Evolutionary conservation across 2,329 filamentous ascomycete species (phyloP), one percentile per base, ranked within the genome.

Genomic region (Ascosphaera acerosa): DNA sequence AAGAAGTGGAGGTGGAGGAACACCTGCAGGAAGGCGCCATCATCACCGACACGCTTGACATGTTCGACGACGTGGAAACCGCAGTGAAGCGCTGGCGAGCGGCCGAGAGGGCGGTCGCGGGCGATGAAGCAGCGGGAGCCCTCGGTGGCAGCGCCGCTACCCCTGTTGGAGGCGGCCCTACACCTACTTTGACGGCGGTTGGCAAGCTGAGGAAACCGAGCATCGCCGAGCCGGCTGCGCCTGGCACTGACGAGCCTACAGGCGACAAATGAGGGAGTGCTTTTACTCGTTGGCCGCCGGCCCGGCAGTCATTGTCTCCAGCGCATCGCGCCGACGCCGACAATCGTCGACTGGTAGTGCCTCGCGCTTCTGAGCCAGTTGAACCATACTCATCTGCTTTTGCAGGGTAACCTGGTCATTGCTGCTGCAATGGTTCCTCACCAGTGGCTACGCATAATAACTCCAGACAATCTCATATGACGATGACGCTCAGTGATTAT

Each of bases 1-100:
- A 23, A 9, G 9, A 7, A 7, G 46, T 59, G 1, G 54, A 66
- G 22, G 61, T 66, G 6, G 76, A 75, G 40, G 66, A 71, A 41
- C 30, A 33, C 10, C 59, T 72, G 9, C 73, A 80, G 39, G 80
- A 90, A 50, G 78, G 84, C 22, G 78, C 76, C 3, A 71, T 92
- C 18, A 82, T 91, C 18, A 73, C 76, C 35, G 80, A 90, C 45
- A 81, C 82, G 1, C 62, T 74, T 34, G 75, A 78, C 48, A 92
- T 92, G 81, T 89, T 80, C 43, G 63, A 75, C 35, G 76, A 84
- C 49, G 77, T 90, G 2, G 75, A 90, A 53, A 70, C 74, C 46
- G 65, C 75, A 14, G 64, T 90, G 10, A 68, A 65, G 23, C 71
- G 75, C 40, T 72, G 82, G 58, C 66, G 78, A 18, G 74, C 69